phyloP scores from a whole-genome alignment of 2,329 filamentous ascomycete species.

The Phialophora chinensis region DNA sequence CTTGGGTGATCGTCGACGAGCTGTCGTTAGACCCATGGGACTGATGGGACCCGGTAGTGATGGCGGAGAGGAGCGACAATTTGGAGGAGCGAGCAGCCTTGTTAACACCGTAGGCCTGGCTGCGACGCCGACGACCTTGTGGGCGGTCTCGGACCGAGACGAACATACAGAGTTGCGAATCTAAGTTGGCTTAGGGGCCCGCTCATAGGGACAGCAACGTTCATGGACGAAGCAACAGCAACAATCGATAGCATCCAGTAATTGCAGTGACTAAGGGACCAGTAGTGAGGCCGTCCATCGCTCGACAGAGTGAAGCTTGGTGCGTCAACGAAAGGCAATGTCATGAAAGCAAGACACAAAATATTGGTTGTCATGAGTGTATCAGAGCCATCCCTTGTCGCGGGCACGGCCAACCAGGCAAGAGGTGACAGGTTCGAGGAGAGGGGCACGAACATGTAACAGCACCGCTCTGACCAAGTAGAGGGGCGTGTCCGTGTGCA shows the following conservation, averaged over 20 bases:
- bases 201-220: slow-evolving; percentile 8
- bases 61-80: slow-evolving; percentile 38
- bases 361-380: slow-evolving; percentile 16
- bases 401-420: slow-evolving; percentile 23
- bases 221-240: slow-evolving; percentile 7
- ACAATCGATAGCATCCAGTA: slow-evolving; percentile 21
- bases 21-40: slow-evolving; percentile 39
- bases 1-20: slow-evolving; percentile 37
- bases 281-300: slow-evolving; percentile 25
- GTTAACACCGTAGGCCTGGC: slow-evolving; percentile 33
- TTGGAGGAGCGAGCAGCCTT: slow-evolving; percentile 38
- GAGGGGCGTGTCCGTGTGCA: slow-evolving; percentile 17
- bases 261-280: slow-evolving; percentile 19
- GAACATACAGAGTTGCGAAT: slow-evolving; percentile 31
- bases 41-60: slow-evolving; percentile 34
- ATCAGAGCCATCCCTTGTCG: slow-evolving; percentile 26
- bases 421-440: slow-evolving; percentile 32
- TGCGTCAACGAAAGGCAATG: slow-evolving; percentile 20
- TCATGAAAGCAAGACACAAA: slow-evolving; percentile 14
- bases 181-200: slow-evolving; percentile 9
- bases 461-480: slow-evolving; percentile 16
- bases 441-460: slow-evolving; percentile 33
- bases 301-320: slow-evolving; percentile 12
- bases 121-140: slow-evolving; percentile 37
- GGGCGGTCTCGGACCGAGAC: slow-evolving; percentile 30